phyloP scores from a whole-genome alignment of 2,329 filamentous ascomycete species.

The Penicillium digitatum region DNA sequence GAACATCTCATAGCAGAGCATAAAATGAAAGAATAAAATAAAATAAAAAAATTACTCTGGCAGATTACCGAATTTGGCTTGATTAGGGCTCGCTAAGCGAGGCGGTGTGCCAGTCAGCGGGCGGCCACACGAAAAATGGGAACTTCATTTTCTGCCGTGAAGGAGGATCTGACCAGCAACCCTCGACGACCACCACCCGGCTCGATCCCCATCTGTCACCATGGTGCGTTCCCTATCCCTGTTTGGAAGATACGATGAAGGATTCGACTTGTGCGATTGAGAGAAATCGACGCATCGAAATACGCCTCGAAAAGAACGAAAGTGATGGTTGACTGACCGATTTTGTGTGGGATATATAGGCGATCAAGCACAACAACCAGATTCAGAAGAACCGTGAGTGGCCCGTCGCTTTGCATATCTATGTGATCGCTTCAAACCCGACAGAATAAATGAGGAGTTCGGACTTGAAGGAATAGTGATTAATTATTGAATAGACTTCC shows the following conservation, averaged over 20 bases:
- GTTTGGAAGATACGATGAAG: constrained; percentile 10
- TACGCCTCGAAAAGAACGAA: constrained; percentile 3
- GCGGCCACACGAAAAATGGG: constrained; percentile 45
- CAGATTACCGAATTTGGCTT: constrained; percentile 28
- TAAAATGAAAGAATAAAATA: not conserved
- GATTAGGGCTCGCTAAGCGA: constrained; percentile 46
- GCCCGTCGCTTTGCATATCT: constrained; percentile 7
- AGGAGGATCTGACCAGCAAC: constrained; percentile 47
- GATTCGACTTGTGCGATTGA: constrained; percentile 14
- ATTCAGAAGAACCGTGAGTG: constrained; percentile 88
- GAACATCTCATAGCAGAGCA: not conserved
- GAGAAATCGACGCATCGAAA: constrained; percentile 10
- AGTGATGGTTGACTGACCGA: constrained; percentile 23
- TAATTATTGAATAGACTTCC: constrained; percentile 67
- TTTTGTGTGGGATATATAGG: constrained; percentile 51
- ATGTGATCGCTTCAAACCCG: constrained; percentile 3
- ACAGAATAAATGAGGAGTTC: constrained; percentile 17
- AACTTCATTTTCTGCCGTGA: constrained; percentile 32
- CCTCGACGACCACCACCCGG: constrained; percentile 43
- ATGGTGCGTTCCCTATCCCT: constrained; percentile 41
- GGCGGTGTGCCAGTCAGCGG: constrained; percentile 35
- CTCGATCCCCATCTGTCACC: constrained; percentile 54
- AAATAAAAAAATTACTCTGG: constrained; percentile 4
- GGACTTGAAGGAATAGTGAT: constrained; percentile 24
- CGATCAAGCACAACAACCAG: constrained; percentile 99